Evolutionary conservation across 2,329 filamentous ascomycete species (phyloP), one percentile per base, ranked within the genome.

Genomic region (Aspergillus sclerotialis): DNA sequence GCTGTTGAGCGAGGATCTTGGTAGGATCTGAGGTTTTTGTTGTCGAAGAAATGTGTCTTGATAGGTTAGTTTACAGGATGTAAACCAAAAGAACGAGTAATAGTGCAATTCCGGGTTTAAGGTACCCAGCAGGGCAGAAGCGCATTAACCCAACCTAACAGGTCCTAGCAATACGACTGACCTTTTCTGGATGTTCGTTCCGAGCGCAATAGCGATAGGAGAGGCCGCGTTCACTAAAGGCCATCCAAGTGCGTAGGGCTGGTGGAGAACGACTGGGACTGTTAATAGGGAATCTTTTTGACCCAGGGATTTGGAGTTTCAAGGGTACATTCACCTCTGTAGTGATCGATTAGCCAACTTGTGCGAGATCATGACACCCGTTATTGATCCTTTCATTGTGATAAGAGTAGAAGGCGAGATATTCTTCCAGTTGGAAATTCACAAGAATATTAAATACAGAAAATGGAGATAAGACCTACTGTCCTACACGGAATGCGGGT

Each of bases 1-100:
- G 89, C 72, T 95, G 89, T 56, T 78, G 70, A 53, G 76, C 80
- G 58, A 95, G 85, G 65, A 94, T 77, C 48, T 60, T 52, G 40
- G 40, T 56, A 9, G 57, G 55, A 35, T 65, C 60, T 38, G 54
- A 42, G 28, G 52, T 45, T 32, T 49, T 53, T 16, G 52, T 36
- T 34, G 48, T 47, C 23, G 59, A 50, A 23, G 57, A 49, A 28
- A 50, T 47, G 40, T 50, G 46, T 50, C 50, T 64, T 36, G 33
- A 37, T 38, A 45, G 36, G 39, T 46, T 14, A 47, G 41, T 33
- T 18, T n/a, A n/a, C n/a, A n/a, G n/a, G n/a, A n/a, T n/a, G n/a
- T n/a, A n/a, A n/a, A n/a, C n/a, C n/a, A n/a, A n/a, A n/a, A n/a
- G n/a, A n/a, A 5, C 7, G 25, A 7, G 6, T 4, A 12, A 6